Conservation (phyloP, 225 moss, liverwort and hornwort genomes). For the Pseudoscleropodium purum region DNA sequence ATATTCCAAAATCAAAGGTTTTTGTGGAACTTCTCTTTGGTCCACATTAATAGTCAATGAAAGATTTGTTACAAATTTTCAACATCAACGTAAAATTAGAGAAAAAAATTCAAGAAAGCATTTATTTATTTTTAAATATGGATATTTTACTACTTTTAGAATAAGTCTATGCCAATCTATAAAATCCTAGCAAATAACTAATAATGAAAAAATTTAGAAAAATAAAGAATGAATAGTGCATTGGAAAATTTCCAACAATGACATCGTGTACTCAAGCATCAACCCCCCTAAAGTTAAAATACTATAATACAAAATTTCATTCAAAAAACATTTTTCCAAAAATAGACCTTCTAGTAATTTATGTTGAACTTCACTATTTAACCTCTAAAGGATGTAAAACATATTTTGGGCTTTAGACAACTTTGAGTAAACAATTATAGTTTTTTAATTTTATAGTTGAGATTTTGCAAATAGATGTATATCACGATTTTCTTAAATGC, state of each 20-base stretch:
- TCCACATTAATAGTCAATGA: too few relatives aligned
- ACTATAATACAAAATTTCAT: not conserved
- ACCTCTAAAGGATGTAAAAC: not conserved
- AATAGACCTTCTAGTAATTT: not conserved
- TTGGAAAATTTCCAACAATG: not conserved
- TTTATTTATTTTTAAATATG: too few relatives aligned
- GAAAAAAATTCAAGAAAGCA: too few relatives aligned
- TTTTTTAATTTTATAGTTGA: not conserved
- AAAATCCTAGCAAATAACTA: too few relatives aligned
- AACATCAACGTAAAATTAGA: too few relatives aligned
- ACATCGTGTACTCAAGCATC: too few relatives aligned
- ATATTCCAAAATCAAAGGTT: too few relatives aligned
- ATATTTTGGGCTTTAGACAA: not conserved
- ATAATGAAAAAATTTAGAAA: too few relatives aligned
- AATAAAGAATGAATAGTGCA: not conserved
- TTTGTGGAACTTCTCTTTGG: accelerated
- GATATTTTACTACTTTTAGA: too few relatives aligned
- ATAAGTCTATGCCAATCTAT: too few relatives aligned
- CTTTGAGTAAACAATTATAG: accelerated
- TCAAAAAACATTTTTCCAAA: not conserved
- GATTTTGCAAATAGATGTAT: not conserved
- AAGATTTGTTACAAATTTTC: too few relatives aligned
- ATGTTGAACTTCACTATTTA: not conserved
- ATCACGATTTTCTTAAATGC: not conserved
- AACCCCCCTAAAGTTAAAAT: not conserved